A percentile compares a stretch with the other conserved stretches of the same genome.
These are phyloP conservation scores for Camellia oleifera DNA, from an alignment of 179 eudicot genomes.

Conservation along the genomic window DNA sequence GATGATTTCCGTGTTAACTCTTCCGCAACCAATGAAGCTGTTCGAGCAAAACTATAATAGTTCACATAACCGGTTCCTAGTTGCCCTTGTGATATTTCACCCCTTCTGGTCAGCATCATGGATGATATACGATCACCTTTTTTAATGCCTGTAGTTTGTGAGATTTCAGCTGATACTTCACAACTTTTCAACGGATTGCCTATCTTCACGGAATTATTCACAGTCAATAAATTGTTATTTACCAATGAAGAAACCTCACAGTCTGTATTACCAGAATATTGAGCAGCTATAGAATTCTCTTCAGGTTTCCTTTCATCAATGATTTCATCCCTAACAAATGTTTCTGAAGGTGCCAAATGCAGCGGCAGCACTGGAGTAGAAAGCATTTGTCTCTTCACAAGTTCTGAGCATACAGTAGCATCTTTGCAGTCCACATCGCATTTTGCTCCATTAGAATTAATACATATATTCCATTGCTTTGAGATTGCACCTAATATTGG, in stretches of 20 bases:
- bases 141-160: conserved; percentile 35
- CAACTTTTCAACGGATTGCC: conserved; percentile 44
- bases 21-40: conserved; percentile 62
- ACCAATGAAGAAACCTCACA: conserved; percentile 25
- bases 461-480: conserved; percentile 44
- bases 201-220: conserved; percentile 23
- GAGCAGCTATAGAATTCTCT: conserved; percentile 21
- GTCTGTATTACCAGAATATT: conserved; percentile 29
- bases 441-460: conserved; percentile 31
- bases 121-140: conserved; percentile 21
- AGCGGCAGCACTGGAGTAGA: conserved; percentile 5
- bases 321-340: conserved; percentile 24
- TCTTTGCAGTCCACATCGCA: conserved; percentile 27
- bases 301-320: conserved; percentile 26
- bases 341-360: conserved; percentile 25
- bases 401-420: conserved; percentile 16
- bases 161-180: conserved; percentile 68
- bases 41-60: conserved; percentile 65
- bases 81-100: conserved; percentile 24
- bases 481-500: conserved; percentile 47
- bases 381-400: conserved; percentile 20
- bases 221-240: conserved; percentile 12
- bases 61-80: conserved; percentile 46
- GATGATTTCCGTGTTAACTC: conserved; percentile 61
- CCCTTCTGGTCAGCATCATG: conserved; percentile 21